Evolutionary conservation across 805 yeast genomes (phyloP), one percentile per base, ranked within the genome.

Genomic region (Komagataella pastoris): DNA sequence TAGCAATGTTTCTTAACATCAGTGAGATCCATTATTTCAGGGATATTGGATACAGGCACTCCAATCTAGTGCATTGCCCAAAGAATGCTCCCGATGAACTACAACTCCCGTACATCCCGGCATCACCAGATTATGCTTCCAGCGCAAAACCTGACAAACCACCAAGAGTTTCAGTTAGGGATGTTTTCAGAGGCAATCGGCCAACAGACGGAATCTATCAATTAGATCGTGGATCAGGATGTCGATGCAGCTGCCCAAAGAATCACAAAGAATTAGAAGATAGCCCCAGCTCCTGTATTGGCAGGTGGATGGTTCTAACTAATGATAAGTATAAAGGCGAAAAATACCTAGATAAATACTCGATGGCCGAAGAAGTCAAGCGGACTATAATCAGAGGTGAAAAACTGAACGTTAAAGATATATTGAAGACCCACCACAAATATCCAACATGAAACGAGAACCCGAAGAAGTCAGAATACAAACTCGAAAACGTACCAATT

Each of bases 21-120:
- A 69, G 76, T 2, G 87, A 90, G 53, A 70, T 91, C 7, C 97
- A 91, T 66, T 91, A 89, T 66, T 91, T 91, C 68, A 71, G 97
- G 55, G 97, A 91, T 61, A 83, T 91, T 56, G 98, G 98, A 0
- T 91, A 90, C 66, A 73, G 79, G 52, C 97, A 91, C 63, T 77
- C 91, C 0, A 77, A 84, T 0, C 69, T 89, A 51, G 83, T 77
- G 46, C 97, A 90, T 65, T 90, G 97, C 70, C 97, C 97, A 0
- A 66, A 67, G 8, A 84, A 84, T 59, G 73, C 85, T 1, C 77
- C 76, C 3, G 58, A 59, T 10, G 68, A 71, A 40, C 10, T 18
- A 18, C 91, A 85, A 58, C 62, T 70, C 54, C 72, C 68, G 4
- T 80, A 75, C 57, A 48, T 55, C 8, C 65, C 68, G 7, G 59